phyloP scores from a whole-genome alignment of 2,329 filamentous ascomycete species.

The Phoma sp. region DNA sequence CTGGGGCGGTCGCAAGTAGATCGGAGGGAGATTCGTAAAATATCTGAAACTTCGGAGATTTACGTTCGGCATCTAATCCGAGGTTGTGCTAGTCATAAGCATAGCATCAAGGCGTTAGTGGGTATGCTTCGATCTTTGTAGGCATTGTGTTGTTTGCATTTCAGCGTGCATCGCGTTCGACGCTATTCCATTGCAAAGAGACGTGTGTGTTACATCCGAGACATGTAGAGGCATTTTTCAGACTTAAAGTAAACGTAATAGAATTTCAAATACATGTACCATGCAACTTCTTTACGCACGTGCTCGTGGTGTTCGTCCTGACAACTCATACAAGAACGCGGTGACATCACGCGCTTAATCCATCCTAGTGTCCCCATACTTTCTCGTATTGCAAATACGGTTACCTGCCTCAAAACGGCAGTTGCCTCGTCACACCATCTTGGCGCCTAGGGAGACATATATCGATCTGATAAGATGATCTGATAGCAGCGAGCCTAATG shows the following conservation, averaged over 20 bases:
- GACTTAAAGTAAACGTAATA: not conserved
- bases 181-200: slow-evolving; percentile 1
- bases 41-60: not conserved
- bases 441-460: slow-evolving; percentile 29
- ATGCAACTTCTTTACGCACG: not conserved
- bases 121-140: not conserved
- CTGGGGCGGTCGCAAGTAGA: slow-evolving; percentile 13
- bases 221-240: not conserved
- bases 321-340: not conserved
- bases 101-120: slow-evolving; percentile 12
- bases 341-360: slow-evolving; percentile 3
- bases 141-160: slow-evolving; percentile 12
- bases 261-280: not conserved
- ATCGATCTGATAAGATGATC: slow-evolving; percentile 39
- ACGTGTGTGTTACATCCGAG: not conserved
- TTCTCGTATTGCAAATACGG: slow-evolving; percentile 15
- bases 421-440: slow-evolving; percentile 2
- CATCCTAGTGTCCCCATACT: not conserved
- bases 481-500: slow-evolving; percentile 13
- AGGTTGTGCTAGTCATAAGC: not conserved
- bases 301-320: not conserved
- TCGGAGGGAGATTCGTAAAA: not conserved
- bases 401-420: slow-evolving; percentile 13
- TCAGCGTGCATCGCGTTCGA: slow-evolving; percentile 19
- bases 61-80: not conserved